These are phyloP conservation scores for Coemansia sp. DNA, from an alignment of 192 early-diverging fungal species.

Conservation along the genomic window DNA sequence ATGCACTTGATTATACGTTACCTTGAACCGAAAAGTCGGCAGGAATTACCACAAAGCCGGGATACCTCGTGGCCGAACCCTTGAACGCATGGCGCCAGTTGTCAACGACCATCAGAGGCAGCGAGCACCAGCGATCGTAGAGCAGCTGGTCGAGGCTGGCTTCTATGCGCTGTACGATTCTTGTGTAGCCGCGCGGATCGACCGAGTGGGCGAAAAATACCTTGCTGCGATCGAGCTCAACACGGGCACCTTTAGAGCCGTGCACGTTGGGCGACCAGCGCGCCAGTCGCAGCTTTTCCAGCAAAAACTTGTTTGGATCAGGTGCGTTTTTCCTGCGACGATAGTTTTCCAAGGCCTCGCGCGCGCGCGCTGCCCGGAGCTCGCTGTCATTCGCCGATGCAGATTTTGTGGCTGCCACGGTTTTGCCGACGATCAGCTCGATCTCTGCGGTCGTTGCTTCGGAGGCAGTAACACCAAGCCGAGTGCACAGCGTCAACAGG, in stretches of 20 bases:
- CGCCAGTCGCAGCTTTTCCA: slow-evolving; percentile 22
- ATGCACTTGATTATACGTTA: not conserved
- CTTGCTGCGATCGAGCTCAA: slow-evolving; percentile 17
- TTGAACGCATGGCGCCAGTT: slow-evolving; percentile 24
- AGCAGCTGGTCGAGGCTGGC: slow-evolving; percentile 26
- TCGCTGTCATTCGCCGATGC: not conserved
- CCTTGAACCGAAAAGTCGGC: slow-evolving; percentile 6
- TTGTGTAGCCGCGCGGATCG: slow-evolving; percentile 14
- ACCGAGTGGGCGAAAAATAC: slow-evolving; percentile 42
- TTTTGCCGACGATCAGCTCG: slow-evolving; percentile 8
- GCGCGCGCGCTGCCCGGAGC: slow-evolving; percentile 35
- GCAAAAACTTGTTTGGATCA: slow-evolving; percentile 17
- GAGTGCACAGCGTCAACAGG: slow-evolving; percentile 28
- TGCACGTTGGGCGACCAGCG: slow-evolving; percentile 9
- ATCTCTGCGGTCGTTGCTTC: slow-evolving; percentile 13
- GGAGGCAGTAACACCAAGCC: slow-evolving; percentile 9
- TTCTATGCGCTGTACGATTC: slow-evolving; percentile 21
- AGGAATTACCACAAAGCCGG: slow-evolving; percentile 41
- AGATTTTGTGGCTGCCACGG: not conserved
- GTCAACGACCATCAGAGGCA: slow-evolving; percentile 47
- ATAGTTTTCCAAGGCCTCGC: slow-evolving; percentile 36
- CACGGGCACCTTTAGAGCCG: slow-evolving; percentile 8
- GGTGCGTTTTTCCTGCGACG: not conserved
- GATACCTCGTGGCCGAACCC: slow-evolving; percentile 18
- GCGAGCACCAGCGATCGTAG: slow-evolving; percentile 31